phyloP scores from a whole-genome alignment of 2,329 filamentous ascomycete genomes.

The Arthroderma sp. region DNA sequence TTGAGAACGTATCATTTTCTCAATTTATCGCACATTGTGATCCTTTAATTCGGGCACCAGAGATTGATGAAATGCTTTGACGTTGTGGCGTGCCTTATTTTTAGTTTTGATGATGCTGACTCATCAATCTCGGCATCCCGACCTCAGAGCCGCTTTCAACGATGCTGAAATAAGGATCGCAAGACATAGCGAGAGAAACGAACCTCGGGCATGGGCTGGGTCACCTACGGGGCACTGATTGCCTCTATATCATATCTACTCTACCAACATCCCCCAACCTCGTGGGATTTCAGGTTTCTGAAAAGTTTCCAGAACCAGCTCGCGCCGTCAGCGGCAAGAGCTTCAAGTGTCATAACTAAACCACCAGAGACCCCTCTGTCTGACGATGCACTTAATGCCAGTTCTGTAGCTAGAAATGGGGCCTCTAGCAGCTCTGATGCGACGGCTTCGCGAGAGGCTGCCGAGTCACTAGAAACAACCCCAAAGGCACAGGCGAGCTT shows the following conservation, averaged over 20 bases:
- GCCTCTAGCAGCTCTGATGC: not conserved
- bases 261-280: constrained; percentile 26
- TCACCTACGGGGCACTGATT: constrained; percentile 26
- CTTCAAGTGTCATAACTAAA: not conserved
- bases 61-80: no score
- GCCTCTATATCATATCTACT: constrained; percentile 28
- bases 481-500: constrained; percentile 23
- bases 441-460: constrained; percentile 2
- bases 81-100: no score
- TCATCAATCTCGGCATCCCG: no score
- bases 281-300: constrained; percentile 16
- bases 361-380: not conserved
- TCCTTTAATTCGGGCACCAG: no score
- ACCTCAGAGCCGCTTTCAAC: no score
- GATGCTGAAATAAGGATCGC: no score
- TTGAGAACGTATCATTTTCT: no score
- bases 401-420: not conserved
- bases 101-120: no score
- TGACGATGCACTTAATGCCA: not conserved
- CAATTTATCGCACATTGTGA: no score
- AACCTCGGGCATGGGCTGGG: constrained; percentile 26
- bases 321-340: not conserved
- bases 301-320: not conserved
- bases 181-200: not conserved
- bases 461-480: constrained; percentile 20